These are phyloP conservation scores for Scutellaria galericulata DNA, from an alignment of 257 asterid species.

Conservation along the genomic window DNA sequence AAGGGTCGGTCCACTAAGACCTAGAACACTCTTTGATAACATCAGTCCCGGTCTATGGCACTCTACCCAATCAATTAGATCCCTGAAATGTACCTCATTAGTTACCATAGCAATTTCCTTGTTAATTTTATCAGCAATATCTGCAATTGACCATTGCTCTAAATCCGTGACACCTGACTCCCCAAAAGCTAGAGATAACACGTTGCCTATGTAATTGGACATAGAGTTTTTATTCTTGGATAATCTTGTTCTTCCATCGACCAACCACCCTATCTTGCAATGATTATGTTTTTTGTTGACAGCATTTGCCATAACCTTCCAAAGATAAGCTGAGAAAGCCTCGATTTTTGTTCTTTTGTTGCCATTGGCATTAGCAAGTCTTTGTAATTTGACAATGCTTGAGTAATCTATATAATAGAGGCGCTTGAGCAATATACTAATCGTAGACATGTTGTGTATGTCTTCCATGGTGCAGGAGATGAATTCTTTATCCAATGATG, in stretches of 20 bases:
- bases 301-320: constrained; percentile 57
- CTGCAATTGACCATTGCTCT: constrained; percentile 41
- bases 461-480: constrained; percentile 61
- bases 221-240: constrained; percentile 24
- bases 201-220: constrained; percentile 59
- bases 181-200: constrained; percentile 53
- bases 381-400: constrained; percentile 44
- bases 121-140: constrained; percentile 44
- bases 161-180: constrained; percentile 36
- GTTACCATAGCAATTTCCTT: constrained; percentile 43
- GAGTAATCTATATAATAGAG: constrained; percentile 46
- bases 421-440: constrained; percentile 46
- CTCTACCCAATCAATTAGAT: constrained; percentile 71
- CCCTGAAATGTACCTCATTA: constrained; percentile 54
- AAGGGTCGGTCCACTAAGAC: constrained; percentile 50
- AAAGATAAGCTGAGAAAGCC: constrained; percentile 58
- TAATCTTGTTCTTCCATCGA: constrained; percentile 56
- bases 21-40: constrained; percentile 56
- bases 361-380: constrained; percentile 39
- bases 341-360: constrained; percentile 55
- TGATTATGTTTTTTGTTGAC: constrained; percentile 33
- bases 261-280: constrained; percentile 67
- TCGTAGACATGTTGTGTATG: constrained; percentile 43
- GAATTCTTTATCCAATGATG: constrained; percentile 50
- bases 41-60: constrained; percentile 62